Evolutionary conservation across 495 filamentous ascomycete genomes (phyloP).

Genomic region (Aspergillus haitiensis): DNA sequence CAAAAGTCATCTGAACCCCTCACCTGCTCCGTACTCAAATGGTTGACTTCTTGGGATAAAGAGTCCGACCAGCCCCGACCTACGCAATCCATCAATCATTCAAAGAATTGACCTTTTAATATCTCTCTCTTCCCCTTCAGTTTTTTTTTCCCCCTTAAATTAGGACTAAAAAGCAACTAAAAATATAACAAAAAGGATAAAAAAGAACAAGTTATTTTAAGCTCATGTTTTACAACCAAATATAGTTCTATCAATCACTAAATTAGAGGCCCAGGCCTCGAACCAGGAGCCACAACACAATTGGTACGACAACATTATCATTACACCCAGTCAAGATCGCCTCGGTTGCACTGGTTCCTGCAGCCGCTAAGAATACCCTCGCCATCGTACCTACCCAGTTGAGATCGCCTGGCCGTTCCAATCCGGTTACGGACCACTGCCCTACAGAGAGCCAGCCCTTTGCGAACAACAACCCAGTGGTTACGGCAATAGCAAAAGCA

Average conservation of each 20-base stretch:
- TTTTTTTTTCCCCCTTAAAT: background rate
- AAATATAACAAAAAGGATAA: background rate
- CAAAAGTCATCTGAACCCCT: background rate
- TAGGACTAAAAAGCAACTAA: background rate
- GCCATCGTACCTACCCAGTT: conserved; percentile 46
- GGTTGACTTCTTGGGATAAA: no score
- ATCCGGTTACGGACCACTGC: conserved; percentile 57
- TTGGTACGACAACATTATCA: conserved; percentile 97
- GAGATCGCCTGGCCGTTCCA: conserved; percentile 27
- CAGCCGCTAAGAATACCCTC: conserved; percentile 69
- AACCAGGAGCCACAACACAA: conserved; percentile 88
- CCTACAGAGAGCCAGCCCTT: conserved; percentile 74
- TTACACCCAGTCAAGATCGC: conserved; percentile 95
- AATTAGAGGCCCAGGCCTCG: conserved; percentile 69
- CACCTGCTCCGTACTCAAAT: background rate
- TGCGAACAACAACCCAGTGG: conserved; percentile 66
- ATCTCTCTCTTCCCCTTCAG: no score
- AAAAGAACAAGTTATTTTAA: conserved; percentile 6
- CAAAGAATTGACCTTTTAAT: no score
- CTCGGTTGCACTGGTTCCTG: conserved; percentile 85
- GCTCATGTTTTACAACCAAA: conserved; percentile 14
- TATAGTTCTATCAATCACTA: conserved; percentile 10
- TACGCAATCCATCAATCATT: no score
- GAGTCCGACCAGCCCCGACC: no score
- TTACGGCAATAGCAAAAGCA: conserved; percentile 82